Percentiles rank a stretch among this genome's conserved stretches.
These are phyloP conservation scores for Raddia guianensis DNA, from an alignment of 176 grass and related monocot genomes.

Conservation along the genomic window DNA sequence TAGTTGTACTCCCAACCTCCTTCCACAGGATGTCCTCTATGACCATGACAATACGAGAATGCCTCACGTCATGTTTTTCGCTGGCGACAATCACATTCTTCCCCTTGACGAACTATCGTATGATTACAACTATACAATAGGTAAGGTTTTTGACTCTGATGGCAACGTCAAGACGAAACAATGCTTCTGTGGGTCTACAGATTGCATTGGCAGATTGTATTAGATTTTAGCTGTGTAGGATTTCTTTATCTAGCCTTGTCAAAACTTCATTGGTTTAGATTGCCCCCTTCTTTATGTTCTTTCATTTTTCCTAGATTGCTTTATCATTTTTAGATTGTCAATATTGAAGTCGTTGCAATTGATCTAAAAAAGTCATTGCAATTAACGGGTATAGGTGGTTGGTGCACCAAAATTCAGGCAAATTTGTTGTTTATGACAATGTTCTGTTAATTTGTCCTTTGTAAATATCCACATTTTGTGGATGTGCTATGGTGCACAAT, in stretches of 20 bases:
- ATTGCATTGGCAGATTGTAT: constrained; percentile 54
- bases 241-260: neutral
- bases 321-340: constrained; percentile 24
- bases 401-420: neutral
- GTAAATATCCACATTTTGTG: neutral
- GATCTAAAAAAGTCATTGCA: neutral
- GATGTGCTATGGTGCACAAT: neutral
- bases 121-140: constrained; percentile 59
- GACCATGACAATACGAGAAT: constrained; percentile 63
- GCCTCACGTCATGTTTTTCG: constrained; percentile 65
- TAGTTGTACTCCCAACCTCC: constrained; percentile 61
- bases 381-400: neutral
- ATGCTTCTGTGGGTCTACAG: constrained; percentile 53
- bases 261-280: neutral
- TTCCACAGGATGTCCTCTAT: constrained; percentile 56
- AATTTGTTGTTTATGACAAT: neutral
- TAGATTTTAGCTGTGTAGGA: constrained; percentile 14
- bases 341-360: neutral
- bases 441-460: neutral
- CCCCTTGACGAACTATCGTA: constrained; percentile 60
- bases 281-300: neutral
- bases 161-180: constrained; percentile 62
- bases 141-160: constrained; percentile 47
- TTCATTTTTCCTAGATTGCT: neutral
- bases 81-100: constrained; percentile 44